Evolutionary conservation across 2,329 filamentous ascomycete genomes (phyloP).

Genomic region (Tolypocladium nubicola): DNA sequence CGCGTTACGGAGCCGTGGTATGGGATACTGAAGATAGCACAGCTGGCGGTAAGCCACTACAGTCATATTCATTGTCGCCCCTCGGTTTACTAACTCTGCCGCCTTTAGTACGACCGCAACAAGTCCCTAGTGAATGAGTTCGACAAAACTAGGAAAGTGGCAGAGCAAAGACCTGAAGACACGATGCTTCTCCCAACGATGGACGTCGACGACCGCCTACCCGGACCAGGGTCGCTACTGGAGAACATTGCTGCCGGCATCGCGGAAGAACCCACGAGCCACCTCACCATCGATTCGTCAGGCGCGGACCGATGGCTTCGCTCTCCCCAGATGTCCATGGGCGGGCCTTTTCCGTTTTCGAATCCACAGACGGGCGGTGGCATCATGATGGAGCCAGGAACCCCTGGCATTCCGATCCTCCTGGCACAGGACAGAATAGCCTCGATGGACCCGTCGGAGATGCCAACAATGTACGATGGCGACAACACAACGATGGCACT

Average conservation of each 20-base stretch:
- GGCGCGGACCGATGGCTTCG: conserved; percentile 3
- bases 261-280: conserved; percentile 7
- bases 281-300: not conserved
- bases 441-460: conserved; percentile 7
- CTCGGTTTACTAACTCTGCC: conserved; percentile 1
- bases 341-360: not conserved
- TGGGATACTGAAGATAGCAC: conserved; percentile 14
- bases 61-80: not conserved
- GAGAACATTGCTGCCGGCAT: conserved; percentile 11
- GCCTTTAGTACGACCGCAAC: conserved; percentile 16
- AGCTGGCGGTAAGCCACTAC: conserved; percentile 13
- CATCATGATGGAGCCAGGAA: conserved; percentile 10
- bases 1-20: conserved; percentile 22
- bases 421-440: conserved; percentile 14
- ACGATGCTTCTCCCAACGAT: conserved; percentile 4
- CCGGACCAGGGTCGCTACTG: conserved; percentile 16
- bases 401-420: conserved; percentile 16
- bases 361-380: not conserved
- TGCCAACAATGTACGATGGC: conserved; percentile 10
- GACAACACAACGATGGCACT: conserved; percentile 12
- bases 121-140: conserved; percentile 19
- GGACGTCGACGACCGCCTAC: conserved; percentile 8
- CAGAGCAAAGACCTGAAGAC: conserved; percentile 9
- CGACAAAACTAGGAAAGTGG: conserved; percentile 17
- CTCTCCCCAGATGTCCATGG: conserved; percentile 3